Conservation (phyloP, 441 rosid genomes). For the Capsella rubella region DNA sequence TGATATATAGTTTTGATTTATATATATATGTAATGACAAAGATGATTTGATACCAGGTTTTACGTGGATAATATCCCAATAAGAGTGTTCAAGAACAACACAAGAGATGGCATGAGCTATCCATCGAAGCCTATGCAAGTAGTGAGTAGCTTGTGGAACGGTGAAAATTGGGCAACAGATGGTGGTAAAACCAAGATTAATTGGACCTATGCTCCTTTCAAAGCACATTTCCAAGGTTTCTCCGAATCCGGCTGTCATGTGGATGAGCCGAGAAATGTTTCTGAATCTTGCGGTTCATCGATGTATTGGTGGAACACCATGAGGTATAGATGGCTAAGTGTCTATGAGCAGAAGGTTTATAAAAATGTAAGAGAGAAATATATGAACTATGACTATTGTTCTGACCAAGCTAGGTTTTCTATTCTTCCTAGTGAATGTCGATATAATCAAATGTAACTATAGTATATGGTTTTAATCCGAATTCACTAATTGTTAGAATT, state of each 20-base stretch:
- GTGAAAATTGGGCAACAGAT: not conserved
- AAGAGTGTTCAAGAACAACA: not conserved
- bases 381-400: conserved; percentile 4
- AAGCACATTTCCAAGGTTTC: not conserved
- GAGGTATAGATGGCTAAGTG: not conserved
- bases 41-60: not conserved
- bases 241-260: not conserved
- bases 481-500: too few relatives aligned
- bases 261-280: not conserved
- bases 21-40: not conserved
- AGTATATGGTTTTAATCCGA: not conserved
- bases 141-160: not conserved
- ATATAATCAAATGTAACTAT: not conserved
- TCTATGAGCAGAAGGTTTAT: not conserved
- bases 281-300: not conserved
- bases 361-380: not conserved
- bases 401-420: not conserved
- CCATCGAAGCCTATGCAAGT: conserved; percentile 1
- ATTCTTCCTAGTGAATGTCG: not conserved
- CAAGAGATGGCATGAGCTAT: not conserved
- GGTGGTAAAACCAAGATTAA: not conserved
- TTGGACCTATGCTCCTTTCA: not conserved
- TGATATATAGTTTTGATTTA: not conserved
- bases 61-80: conserved; percentile 7
- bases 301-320: conserved; percentile 2